These are phyloP conservation scores for Debaryomyces sp. DNA, from an alignment of 1,139 yeast species.

Conservation along the genomic window DNA sequence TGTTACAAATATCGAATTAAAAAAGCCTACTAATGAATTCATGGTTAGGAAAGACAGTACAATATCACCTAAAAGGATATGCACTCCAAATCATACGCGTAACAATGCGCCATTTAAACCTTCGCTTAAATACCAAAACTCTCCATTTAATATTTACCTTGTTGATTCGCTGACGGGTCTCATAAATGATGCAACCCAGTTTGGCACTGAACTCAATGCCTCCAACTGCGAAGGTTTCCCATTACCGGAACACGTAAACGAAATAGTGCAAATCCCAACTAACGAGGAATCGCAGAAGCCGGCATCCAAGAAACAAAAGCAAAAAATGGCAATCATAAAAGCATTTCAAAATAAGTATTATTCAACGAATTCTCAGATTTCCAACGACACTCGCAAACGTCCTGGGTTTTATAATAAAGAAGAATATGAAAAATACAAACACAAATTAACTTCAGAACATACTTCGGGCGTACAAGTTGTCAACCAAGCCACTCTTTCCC, in stretches of 20 bases:
- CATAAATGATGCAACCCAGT: conserved; percentile 69
- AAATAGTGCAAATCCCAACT: conserved; percentile 69
- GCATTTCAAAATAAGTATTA: conserved; percentile 35
- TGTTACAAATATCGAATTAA: conserved; percentile 23
- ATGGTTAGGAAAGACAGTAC: conserved; percentile 14
- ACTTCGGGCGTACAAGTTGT: conserved; percentile 19
- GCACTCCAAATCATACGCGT: conserved; percentile 44
- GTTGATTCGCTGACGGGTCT: conserved; percentile 72
- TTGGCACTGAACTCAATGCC: conserved; percentile 75
- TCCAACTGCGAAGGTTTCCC: conserved; percentile 66
- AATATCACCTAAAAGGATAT: conserved; percentile 40
- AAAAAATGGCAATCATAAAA: conserved; percentile 59
- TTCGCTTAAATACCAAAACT: conserved; percentile 36
- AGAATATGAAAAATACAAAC: conserved; percentile 30
- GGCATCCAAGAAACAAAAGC: conserved; percentile 10
- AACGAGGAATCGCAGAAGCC: conserved; percentile 29
- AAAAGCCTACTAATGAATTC: conserved; percentile 13
- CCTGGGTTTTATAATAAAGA: conserved; percentile 36
- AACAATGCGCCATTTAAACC: conserved; percentile 37
- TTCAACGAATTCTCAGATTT: not conserved
- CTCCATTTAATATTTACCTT: conserved; percentile 44
- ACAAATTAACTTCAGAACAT: conserved; percentile 1
- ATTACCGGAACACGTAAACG: conserved; percentile 59
- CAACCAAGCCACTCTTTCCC: conserved; percentile 13
- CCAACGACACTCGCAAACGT: not conserved